These are phyloP conservation scores for Mariannaea elegans DNA, from an alignment of 2,329 filamentous ascomycete genomes.

Conservation along the genomic window DNA sequence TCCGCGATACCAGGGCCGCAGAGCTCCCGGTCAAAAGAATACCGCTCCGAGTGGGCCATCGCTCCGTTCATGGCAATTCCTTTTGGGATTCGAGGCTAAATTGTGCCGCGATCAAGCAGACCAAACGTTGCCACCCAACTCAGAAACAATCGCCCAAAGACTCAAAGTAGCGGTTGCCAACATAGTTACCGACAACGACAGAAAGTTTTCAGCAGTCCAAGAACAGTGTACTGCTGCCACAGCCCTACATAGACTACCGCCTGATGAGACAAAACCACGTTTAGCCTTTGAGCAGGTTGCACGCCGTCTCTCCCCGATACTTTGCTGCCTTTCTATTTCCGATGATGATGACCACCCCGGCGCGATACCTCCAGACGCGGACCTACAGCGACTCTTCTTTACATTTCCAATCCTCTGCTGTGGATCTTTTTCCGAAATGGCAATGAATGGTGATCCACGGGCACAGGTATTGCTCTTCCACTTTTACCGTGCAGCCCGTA, in stretches of 20 bases:
- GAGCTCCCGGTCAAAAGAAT: neutral
- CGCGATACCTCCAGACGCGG: neutral
- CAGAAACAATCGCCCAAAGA: neutral
- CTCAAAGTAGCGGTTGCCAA: neutral
- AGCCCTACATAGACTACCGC: no score
- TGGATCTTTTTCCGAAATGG: neutral
- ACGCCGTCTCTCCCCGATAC: neutral
- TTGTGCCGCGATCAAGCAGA: neutral
- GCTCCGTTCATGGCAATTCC: neutral
- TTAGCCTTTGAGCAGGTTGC: neutral
- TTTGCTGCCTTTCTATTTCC: neutral
- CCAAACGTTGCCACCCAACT: neutral
- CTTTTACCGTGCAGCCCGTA: neutral
- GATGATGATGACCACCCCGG: no score
- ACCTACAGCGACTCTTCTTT: neutral
- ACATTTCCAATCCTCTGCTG: conserved; percentile 2
- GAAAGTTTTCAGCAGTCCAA: no score
- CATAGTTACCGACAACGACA: neutral
- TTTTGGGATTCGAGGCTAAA: neutral
- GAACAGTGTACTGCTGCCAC: no score
- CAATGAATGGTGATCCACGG: neutral
- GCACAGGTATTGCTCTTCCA: neutral
- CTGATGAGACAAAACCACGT: neutral
- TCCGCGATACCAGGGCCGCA: neutral
- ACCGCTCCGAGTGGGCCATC: neutral